Evolutionary conservation across 306 rosid species (phyloP).

Genomic region (Castanea sativa): DNA sequence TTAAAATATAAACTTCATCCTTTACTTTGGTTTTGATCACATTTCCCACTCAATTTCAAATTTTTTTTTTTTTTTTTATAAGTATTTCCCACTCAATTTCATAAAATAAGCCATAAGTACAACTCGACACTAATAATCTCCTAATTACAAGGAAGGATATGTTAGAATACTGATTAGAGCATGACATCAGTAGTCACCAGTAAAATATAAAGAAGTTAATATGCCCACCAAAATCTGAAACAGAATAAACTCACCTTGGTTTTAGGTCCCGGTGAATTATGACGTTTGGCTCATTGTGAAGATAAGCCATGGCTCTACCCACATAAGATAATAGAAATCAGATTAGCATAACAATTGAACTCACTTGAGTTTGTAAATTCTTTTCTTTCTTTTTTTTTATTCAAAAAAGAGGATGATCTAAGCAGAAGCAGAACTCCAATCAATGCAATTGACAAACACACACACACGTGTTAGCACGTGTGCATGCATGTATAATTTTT

Average conservation of each 20-base stretch:
- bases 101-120: no score
- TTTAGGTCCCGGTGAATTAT: slow-evolving; percentile 87
- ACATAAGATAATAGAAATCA: slow-evolving; percentile 24
- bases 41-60: no score
- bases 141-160: not conserved
- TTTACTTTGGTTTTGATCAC: no score
- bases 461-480: accelerated
- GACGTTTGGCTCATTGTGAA: slow-evolving; percentile 94
- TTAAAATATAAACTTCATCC: not conserved
- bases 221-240: slow-evolving; percentile 20
- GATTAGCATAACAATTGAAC: slow-evolving; percentile 31
- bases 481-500: no score
- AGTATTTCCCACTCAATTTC: no score
- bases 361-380: not conserved
- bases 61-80: no score
- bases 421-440: no score
- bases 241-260: slow-evolving; percentile 66
- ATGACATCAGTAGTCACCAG: not conserved
- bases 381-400: no score
- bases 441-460: no score
- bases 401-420: no score
- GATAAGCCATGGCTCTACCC: slow-evolving; percentile 91
- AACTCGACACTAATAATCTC: not conserved
- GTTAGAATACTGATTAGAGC: not conserved
- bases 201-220: not conserved